Base-by-base conservation (phyloP, 2,329 filamentous ascomycete species). In the Chaetomium sp. region DNA sequence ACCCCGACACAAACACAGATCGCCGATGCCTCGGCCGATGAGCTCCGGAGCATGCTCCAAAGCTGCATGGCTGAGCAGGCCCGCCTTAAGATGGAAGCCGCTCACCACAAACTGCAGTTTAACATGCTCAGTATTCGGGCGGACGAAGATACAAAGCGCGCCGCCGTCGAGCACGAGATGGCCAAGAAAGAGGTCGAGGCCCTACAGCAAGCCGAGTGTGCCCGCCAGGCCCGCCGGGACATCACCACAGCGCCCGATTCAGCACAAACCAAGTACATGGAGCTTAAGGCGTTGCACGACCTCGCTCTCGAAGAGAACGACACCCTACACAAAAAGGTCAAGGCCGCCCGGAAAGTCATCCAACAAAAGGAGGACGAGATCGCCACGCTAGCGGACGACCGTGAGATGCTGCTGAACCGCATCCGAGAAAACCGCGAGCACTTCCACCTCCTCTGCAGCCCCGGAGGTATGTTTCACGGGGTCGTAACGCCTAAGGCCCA, bases 401-500 rank as follows among this genome's bases (percentile, higher is more conserved):
- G 90, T 54, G 78, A 84, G 41, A 80, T 89, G 68, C 77, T 96
- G 50, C 82, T 91, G 56, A 88, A 85, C 59, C 86, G 92, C 19
- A 95, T 97, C 61, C 84, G 88, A 43, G 89, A 95, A 69, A 96
- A 96, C 67, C 79, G 92, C 59, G 88, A 95, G 67, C 91, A 95
- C 66, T 85, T 95, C 64, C 88, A 89, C 56, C 80, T 81, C 66
- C 81, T 95, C 49, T 86, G 88, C 65, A 87, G 88, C 64, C 88
- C 89, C 1, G 86, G 87, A 11, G 84, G 82, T 50, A 81, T 82
- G 37, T 84, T 84, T 54, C 80, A 87, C 58, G 74, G 80, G 56
- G 77, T 83, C 56, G 72, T 85, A 57, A 84, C 82, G 2, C 84
- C 85, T 61, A 72, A 78, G 73, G 70, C 76, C 60, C 69, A 79